These are phyloP conservation scores for Candida tibetensis DNA, from an alignment of 805 yeast genomes.

Conservation along the genomic window DNA sequence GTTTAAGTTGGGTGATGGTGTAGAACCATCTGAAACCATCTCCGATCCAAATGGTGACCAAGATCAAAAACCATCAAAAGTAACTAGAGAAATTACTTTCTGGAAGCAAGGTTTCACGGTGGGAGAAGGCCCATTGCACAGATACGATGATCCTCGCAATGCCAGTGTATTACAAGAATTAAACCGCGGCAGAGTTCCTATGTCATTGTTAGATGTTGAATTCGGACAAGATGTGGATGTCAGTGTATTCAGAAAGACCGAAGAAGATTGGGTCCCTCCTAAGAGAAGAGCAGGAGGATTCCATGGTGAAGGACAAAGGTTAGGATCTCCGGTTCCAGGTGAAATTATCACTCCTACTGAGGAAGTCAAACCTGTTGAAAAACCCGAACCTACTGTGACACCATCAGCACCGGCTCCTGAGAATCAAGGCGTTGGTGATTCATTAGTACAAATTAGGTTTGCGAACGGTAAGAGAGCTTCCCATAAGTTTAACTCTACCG, in stretches of 20 bases:
- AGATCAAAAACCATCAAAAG: slow-evolving; percentile 43
- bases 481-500: slow-evolving; percentile 61
- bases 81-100: slow-evolving; percentile 78
- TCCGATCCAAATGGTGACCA: slow-evolving; percentile 27
- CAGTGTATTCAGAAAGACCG: slow-evolving; percentile 72
- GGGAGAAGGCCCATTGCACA: slow-evolving; percentile 81
- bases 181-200: slow-evolving; percentile 88
- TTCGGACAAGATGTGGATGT: slow-evolving; percentile 94
- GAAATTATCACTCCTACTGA: slow-evolving; percentile 34
- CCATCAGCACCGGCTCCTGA: slow-evolving; percentile 4
- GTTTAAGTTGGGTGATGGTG: slow-evolving; percentile 49
- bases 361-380: slow-evolving; percentile 13
- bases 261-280: slow-evolving; percentile 78
- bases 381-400: slow-evolving; percentile 14
- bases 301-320: slow-evolving; percentile 74
- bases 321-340: slow-evolving; percentile 88
- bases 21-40: slow-evolving; percentile 32
- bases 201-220: slow-evolving; percentile 74
- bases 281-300: slow-evolving; percentile 63
- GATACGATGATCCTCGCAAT: slow-evolving; percentile 93
- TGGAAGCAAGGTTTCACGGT: slow-evolving; percentile 97
- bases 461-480: slow-evolving; percentile 76
- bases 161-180: slow-evolving; percentile 73
- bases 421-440: slow-evolving; percentile 52
- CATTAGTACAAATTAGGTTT: slow-evolving; percentile 75